Evolutionary conservation across 2,329 filamentous ascomycete species (phyloP).

Genomic region (Fusarium pseudocircinatum): DNA sequence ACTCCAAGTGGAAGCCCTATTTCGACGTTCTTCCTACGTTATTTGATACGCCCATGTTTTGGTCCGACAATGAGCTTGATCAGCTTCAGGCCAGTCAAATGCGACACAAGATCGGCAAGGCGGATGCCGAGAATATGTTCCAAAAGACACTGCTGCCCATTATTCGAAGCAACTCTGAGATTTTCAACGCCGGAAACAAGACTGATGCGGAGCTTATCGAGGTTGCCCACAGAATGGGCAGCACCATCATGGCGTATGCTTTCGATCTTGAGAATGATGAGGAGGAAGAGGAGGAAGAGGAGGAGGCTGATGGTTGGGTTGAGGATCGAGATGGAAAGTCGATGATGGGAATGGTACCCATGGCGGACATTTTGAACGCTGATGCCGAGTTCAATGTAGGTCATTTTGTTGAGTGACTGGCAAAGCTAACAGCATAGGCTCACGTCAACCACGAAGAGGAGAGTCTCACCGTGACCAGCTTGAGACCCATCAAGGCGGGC

Average conservation of each 20-base stretch:
- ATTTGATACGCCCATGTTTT: constrained; percentile 94
- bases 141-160: constrained; percentile 61
- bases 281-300: constrained; percentile 68
- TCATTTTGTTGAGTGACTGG: background rate
- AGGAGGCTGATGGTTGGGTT: constrained; percentile 71
- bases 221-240: constrained; percentile 82
- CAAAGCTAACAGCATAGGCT: constrained; percentile 49
- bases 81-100: constrained; percentile 82
- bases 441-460: constrained; percentile 65
- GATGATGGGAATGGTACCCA: constrained; percentile 86
- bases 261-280: constrained; percentile 78
- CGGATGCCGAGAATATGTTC: constrained; percentile 76
- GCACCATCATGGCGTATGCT: constrained; percentile 90
- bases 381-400: constrained; percentile 86
- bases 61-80: constrained; percentile 74
- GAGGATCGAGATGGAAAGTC: constrained; percentile 68
- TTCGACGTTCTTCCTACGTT: constrained; percentile 75
- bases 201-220: constrained; percentile 57
- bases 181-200: constrained; percentile 54
- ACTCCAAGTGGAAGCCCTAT: constrained; percentile 80
- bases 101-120: constrained; percentile 78
- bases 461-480: constrained; percentile 74
- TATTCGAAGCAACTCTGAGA: constrained; percentile 54
- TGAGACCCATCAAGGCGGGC: constrained; percentile 73
- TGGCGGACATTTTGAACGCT: constrained; percentile 90